Evolutionary conservation across 148 eudicot genomes (phyloP).

Genomic region (Bassia scoparia): DNA sequence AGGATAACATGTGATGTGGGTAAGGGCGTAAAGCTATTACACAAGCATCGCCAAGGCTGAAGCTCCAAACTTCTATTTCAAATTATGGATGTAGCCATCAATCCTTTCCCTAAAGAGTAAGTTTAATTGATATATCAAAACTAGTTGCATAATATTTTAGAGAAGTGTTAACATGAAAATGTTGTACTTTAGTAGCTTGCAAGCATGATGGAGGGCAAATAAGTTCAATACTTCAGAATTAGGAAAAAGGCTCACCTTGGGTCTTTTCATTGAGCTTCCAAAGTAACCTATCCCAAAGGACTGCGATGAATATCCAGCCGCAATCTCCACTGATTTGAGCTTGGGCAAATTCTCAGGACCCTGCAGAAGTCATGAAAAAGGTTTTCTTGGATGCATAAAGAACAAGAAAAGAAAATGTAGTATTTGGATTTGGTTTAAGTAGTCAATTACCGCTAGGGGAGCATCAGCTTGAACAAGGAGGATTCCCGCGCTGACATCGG

Average conservation of each 20-base stretch:
- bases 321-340: constrained; percentile 84
- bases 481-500: constrained; percentile 76
- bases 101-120: too few relatives aligned
- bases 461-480: constrained; percentile 82
- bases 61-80: neutral
- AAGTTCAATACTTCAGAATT: too few relatives aligned
- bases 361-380: constrained; percentile 28
- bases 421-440: neutral
- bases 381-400: neutral
- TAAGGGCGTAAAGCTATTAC: neutral
- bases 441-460: constrained; percentile 39
- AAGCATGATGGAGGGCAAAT: too few relatives aligned
- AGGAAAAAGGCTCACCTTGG: constrained; percentile 51
- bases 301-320: constrained; percentile 67
- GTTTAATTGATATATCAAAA: too few relatives aligned
- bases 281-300: constrained; percentile 93
- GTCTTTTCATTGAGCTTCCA: constrained; percentile 77
- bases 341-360: constrained; percentile 36
- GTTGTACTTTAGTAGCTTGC: neutral
- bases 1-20: neutral
- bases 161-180: neutral
- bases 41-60: neutral
- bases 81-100: neutral
- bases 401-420: neutral
- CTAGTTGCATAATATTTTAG: too few relatives aligned